Percentiles rank a stretch among this genome's conserved stretches.
These are phyloP conservation scores for Lathyrus aphaca DNA, from an alignment of 306 rosid genomes.

Conservation along the genomic window DNA sequence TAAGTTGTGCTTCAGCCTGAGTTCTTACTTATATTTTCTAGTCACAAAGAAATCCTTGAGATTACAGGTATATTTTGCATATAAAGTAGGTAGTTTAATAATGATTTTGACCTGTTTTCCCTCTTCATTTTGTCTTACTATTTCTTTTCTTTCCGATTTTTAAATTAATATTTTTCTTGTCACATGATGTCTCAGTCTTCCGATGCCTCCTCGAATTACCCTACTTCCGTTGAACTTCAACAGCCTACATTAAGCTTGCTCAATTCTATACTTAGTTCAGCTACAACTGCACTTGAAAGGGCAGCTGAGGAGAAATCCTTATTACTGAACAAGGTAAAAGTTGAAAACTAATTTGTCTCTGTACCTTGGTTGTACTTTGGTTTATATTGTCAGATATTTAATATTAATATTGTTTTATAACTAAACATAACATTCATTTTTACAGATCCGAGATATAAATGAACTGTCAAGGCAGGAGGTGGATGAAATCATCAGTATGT, in stretches of 20 bases:
- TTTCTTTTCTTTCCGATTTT: neutral
- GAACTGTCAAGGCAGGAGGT: constrained; percentile 93
- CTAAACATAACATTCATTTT: constrained; percentile 9
- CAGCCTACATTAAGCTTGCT: constrained; percentile 77
- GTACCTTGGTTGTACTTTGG: neutral
- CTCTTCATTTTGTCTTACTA: constrained; percentile 8
- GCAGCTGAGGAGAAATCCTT: constrained; percentile 84
- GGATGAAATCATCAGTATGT: constrained; percentile 78
- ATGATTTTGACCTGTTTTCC: constrained; percentile 9
- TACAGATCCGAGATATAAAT: constrained; percentile 86
- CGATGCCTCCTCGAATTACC: constrained; percentile 53
- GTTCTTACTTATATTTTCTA: constrained; percentile 83
- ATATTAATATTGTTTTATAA: constrained; percentile 11
- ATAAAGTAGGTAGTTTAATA: constrained; percentile 25
- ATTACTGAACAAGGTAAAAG: constrained; percentile 72
- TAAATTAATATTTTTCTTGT: constrained; percentile 21
- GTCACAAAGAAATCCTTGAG: constrained; percentile 83
- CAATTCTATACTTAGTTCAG: constrained; percentile 66
- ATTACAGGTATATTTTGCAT: constrained; percentile 65
- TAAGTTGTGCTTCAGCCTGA: constrained; percentile 81
- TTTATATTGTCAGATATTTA: neutral
- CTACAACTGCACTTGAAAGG: constrained; percentile 75
- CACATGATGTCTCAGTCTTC: constrained; percentile 56
- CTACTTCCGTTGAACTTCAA: constrained; percentile 59
- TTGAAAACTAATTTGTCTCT: constrained; percentile 15